Evolutionary conservation across 2,329 filamentous ascomycete genomes (phyloP), one percentile per base, ranked within the genome.

Genomic region (Sclerotinia glacialis): DNA sequence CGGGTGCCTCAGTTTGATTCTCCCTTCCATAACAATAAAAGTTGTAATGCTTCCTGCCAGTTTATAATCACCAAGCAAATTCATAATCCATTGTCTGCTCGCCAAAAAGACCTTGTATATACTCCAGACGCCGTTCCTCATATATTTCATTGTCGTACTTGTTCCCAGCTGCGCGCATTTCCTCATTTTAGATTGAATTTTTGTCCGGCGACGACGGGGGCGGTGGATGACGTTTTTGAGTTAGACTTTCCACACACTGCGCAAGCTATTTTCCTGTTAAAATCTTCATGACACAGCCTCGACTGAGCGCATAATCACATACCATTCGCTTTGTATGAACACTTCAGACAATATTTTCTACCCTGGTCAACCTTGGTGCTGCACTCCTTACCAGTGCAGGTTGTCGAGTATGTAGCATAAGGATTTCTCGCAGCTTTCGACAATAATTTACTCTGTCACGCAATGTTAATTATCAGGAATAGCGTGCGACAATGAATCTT

Each of bases 341-440:
- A 89, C 53, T 82, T 81, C 69, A 88, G 83, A 72, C 86, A 89
- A 69, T 79, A 85, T 58, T 83, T 84, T 73, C 82, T 81, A 16
- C 86, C 86, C 72, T 86, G 82, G 14, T 86, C 82, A n/a, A 86
- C 81, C 75, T 88, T 88, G 37, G 83, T 84, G 76, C 86, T 88
- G 80, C 86, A 89, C 49, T 80, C 81, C 9, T 82, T 80, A 72
- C 86, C 89, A 0, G 83, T 82, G 72, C 84, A 67, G 18, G 42
- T 44, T 37, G 50, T 86, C 12, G 86, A 81, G 74, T 89, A 88
- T 64, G 85, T 82, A 2, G 86, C 86, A 71, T 87, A 89, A 0
- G 86, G 86, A 69, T 89, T 89, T 77, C 88, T 86, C 42, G 87
- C 87, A 56, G 83, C 81, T 71, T 87, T 85, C 67, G 85, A 88